Conservation (phyloP, 148 eudicot genomes). For the Bassia scoparia region DNA sequence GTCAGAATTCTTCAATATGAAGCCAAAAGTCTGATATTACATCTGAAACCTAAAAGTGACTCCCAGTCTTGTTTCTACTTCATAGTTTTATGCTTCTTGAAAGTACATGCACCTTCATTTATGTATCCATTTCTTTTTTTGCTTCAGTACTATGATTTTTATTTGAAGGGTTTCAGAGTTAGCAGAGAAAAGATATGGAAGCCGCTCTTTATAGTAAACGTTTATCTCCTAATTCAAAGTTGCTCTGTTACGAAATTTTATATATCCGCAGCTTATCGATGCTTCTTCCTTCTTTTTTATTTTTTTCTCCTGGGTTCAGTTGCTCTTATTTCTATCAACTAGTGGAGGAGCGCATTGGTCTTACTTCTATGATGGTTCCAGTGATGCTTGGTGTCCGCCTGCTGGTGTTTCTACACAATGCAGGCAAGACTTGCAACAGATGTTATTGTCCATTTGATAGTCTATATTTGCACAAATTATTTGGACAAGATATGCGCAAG, state of each 20-base stretch:
- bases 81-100: not conserved
- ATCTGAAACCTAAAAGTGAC: not conserved
- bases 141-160: conserved; percentile 28
- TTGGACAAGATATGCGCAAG: too few relatives aligned
- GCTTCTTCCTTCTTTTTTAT: not conserved
- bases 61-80: not conserved
- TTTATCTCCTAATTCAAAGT: not conserved
- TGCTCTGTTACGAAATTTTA: not conserved
- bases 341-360: too few relatives aligned
- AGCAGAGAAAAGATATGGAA: not conserved
- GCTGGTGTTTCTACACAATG: too few relatives aligned
- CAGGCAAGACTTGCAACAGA: too few relatives aligned
- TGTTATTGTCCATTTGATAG: too few relatives aligned
- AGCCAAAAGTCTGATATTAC: not conserved
- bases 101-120: not conserved
- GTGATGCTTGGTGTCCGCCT: too few relatives aligned
- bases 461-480: too few relatives aligned
- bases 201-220: conserved; percentile 17
- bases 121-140: conserved; percentile 5
- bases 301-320: conserved; percentile 11
- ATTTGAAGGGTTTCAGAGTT: not conserved
- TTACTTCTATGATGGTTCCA: too few relatives aligned
- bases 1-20: too few relatives aligned
- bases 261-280: not conserved
- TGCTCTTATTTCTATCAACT: too few relatives aligned